Percentiles rank a stretch among this genome's conserved stretches.
Evolutionary conservation across 768 basidiomycete species (phyloP).

Genomic region (Phylloporus scabripes): DNA sequence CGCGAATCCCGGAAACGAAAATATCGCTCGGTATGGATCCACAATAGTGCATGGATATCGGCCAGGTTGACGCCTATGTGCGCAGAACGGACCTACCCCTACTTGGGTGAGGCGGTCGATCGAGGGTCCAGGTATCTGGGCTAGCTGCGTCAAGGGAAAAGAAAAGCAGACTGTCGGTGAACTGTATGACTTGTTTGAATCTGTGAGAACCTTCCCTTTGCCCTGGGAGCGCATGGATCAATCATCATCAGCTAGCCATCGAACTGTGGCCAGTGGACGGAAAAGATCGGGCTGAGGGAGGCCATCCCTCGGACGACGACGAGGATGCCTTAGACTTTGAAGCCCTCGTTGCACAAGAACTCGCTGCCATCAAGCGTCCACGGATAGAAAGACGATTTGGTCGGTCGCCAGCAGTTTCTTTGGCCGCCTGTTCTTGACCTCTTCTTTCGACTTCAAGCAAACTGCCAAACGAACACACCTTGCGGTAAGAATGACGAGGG

Average conservation of each 20-base stretch:
- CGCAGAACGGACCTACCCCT: slow-evolving; percentile 56
- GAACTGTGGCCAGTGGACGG: slow-evolving; percentile 61
- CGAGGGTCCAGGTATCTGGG: slow-evolving; percentile 84
- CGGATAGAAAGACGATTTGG: slow-evolving; percentile 61
- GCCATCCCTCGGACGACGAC: slow-evolving; percentile 31
- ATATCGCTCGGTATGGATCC: slow-evolving; percentile 43
- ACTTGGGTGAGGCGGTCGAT: slow-evolving; percentile 60
- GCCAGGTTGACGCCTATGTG: slow-evolving; percentile 1
- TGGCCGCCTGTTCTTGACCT: background rate
- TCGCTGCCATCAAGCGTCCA: slow-evolving; percentile 64
- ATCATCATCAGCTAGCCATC: slow-evolving; percentile 50
- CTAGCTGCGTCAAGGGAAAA: slow-evolving; percentile 79
- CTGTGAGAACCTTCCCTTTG: slow-evolving; percentile 40
- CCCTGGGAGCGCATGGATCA: slow-evolving; percentile 5
- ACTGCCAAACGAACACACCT: slow-evolving; percentile 72
- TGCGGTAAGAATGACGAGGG: slow-evolving; percentile 46
- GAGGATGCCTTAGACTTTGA: slow-evolving; percentile 53
- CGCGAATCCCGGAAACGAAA: slow-evolving; percentile 39
- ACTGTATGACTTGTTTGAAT: slow-evolving; percentile 72
- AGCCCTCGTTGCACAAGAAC: slow-evolving; percentile 64
- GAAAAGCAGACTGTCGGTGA: slow-evolving; percentile 76
- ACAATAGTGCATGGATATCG: background rate
- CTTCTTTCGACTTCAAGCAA: slow-evolving; percentile 47
- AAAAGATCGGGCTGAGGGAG: slow-evolving; percentile 20
- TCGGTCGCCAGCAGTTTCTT: slow-evolving; percentile 26